Evolutionary conservation across 1,139 yeast species (phyloP), one percentile per base, ranked within the genome.

Genomic region (Suhomyces choctaworum): DNA sequence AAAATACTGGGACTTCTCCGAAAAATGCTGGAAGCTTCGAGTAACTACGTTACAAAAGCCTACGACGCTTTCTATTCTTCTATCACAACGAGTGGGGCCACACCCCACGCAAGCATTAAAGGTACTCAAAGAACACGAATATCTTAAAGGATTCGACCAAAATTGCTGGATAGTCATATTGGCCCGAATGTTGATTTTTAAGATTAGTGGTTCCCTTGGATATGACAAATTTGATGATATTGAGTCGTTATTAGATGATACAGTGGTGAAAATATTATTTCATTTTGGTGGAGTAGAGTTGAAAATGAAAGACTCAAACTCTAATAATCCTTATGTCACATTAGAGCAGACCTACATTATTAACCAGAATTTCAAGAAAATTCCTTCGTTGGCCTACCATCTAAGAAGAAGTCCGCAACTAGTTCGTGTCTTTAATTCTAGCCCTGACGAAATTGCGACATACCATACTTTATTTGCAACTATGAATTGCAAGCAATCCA

Each of bases 381-480:
- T 69, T 11, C 69, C 70, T 1, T 40, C 53, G 2, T 47, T 58
- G 25, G 50, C 61, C 1, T 66, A 62, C 40, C 51, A 58, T 37
- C 51, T 69, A 33, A 46, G 71, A 36, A 53, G 58, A 32, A 66
- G 63, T 36, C 65, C 66, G 2, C 64, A 60, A 29, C 55, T 69
- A 21, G 44, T 68, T 7, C 47, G 52, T 19, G 57, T 64, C 2
- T 68, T 69, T 50, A 69, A 69, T 44, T 61, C 70, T 7, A 64
- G 69, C 37, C 75, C 75, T 0, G 75, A 69, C 39, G 74, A 69
- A 47, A 67, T 71, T 5, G 68, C 73, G 2, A 59, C 42, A 40
- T 53, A 64, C 42, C 73, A 67, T 38, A 54, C 56, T 19, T 54
- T 62, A 56, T 66, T 64, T 36, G 37, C 52, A 37, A 51, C 41